Evolutionary conservation across 805 yeast species (phyloP).

Genomic region (Babjeviella inositovora): DNA sequence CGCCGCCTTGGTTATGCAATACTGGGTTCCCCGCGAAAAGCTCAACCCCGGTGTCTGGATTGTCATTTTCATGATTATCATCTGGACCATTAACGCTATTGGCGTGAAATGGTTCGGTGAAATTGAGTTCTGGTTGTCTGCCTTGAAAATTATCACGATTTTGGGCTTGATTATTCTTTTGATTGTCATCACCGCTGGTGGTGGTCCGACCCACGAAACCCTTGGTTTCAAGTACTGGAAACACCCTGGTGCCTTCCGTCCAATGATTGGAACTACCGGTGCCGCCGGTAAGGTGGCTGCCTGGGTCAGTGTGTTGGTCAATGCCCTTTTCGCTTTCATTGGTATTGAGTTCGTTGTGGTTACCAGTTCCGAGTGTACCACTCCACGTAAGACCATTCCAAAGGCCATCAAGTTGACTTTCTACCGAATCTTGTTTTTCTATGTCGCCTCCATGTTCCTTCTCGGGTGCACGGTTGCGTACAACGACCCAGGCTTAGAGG

Average conservation of each 20-base stretch:
- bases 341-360: slow-evolving; percentile 12
- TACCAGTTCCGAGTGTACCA: slow-evolving; percentile 13
- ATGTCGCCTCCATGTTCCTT: slow-evolving; percentile 6
- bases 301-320: slow-evolving; percentile 45
- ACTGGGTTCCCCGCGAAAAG: slow-evolving; percentile 41
- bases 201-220: slow-evolving; percentile 34
- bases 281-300: slow-evolving; percentile 42
- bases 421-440: slow-evolving; percentile 13
- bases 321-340: slow-evolving; percentile 51
- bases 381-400: slow-evolving; percentile 13
- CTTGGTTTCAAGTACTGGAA: slow-evolving; percentile 27
- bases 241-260: slow-evolving; percentile 24
- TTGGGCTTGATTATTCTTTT: slow-evolving; percentile 43
- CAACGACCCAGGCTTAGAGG: no score
- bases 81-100: slow-evolving; percentile 26
- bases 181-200: slow-evolving; percentile 46
- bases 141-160: slow-evolving; percentile 48
- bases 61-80: slow-evolving; percentile 29
- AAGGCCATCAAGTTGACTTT: slow-evolving; percentile 13
- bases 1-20: slow-evolving; percentile 43
- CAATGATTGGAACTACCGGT: slow-evolving; percentile 18
- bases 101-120: slow-evolving; percentile 40
- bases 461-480: no score
- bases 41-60: slow-evolving; percentile 48
- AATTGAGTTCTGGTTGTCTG: slow-evolving; percentile 51